These are phyloP conservation scores for Rhizophagus prolifer DNA, from an alignment of 192 early-diverging fungal genomes.

Conservation along the genomic window DNA sequence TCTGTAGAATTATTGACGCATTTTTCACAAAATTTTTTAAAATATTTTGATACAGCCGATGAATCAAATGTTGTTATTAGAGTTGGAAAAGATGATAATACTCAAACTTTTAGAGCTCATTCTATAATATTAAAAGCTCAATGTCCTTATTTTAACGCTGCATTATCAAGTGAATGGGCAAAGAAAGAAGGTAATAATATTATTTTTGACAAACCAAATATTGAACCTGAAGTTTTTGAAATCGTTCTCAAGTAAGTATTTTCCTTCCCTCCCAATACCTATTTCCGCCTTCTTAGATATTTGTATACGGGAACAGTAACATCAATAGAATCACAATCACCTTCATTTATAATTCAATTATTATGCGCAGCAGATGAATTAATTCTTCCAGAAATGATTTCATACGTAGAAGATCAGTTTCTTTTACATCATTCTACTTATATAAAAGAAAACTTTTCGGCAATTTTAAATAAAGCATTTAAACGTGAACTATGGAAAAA, in stretches of 20 bases:
- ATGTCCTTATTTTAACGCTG: constrained; percentile 15
- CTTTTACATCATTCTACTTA: background rate
- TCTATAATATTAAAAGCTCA: constrained; percentile 8
- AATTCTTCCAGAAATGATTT: constrained; percentile 9
- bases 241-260: constrained; percentile 6
- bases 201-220: constrained; percentile 17
- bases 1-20: background rate
- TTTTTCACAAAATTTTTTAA: constrained; percentile 6
- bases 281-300: background rate
- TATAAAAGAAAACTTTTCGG: background rate
- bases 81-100: background rate
- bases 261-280: too few relatives aligned
- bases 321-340: background rate
- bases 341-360: background rate
- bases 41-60: background rate
- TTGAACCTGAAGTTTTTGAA: constrained; percentile 14
- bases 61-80: constrained; percentile 3
- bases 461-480: background rate
- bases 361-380: constrained; percentile 9
- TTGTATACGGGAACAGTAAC: constrained; percentile 10
- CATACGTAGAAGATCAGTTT: constrained; percentile 6
- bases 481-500: constrained; percentile 8
- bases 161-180: constrained; percentile 8
- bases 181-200: constrained; percentile 10
- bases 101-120: constrained; percentile 13